A percentile compares a stretch with the other conserved stretches of the same genome.
phyloP scores from a whole-genome alignment of 441 rosid species.

The Sinapis alba region DNA sequence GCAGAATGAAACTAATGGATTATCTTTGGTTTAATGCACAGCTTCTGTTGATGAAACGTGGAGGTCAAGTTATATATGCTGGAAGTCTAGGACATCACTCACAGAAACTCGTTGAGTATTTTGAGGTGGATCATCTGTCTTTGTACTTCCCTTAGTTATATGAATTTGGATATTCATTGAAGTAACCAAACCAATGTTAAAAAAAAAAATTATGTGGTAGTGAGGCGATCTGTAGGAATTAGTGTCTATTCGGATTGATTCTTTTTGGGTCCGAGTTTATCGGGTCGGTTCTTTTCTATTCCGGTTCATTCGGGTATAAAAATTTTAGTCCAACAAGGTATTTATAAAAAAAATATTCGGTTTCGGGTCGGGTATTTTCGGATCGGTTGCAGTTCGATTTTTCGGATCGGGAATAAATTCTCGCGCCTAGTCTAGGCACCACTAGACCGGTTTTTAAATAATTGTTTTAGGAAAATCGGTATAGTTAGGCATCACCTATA shows the following conservation, averaged over 20 bases:
- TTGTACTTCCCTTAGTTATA: neutral
- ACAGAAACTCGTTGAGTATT: conserved; percentile 75
- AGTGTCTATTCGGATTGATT: too few relatives aligned
- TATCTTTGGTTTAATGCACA: conserved; percentile 46
- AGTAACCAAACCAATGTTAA: neutral
- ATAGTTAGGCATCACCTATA: neutral
- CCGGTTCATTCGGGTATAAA: too few relatives aligned
- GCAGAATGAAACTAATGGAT: neutral
- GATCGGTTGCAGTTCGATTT: too few relatives aligned
- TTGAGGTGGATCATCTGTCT: conserved; percentile 43
- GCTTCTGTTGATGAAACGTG: conserved; percentile 88
- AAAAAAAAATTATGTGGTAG: neutral
- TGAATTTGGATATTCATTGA: neutral
- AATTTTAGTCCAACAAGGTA: too few relatives aligned
- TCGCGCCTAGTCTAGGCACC: neutral
- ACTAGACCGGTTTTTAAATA: neutral
- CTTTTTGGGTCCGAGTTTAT: too few relatives aligned
- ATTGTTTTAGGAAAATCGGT: neutral
- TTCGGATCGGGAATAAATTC: too few relatives aligned
- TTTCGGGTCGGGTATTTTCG: too few relatives aligned
- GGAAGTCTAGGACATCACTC: conserved; percentile 78
- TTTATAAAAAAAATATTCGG: too few relatives aligned
- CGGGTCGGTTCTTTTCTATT: too few relatives aligned
- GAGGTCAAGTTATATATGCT: conserved; percentile 85
- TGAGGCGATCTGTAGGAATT: neutral